phyloP scores from a whole-genome alignment of 106 monocot genomes.

The Allium sativum region DNA sequence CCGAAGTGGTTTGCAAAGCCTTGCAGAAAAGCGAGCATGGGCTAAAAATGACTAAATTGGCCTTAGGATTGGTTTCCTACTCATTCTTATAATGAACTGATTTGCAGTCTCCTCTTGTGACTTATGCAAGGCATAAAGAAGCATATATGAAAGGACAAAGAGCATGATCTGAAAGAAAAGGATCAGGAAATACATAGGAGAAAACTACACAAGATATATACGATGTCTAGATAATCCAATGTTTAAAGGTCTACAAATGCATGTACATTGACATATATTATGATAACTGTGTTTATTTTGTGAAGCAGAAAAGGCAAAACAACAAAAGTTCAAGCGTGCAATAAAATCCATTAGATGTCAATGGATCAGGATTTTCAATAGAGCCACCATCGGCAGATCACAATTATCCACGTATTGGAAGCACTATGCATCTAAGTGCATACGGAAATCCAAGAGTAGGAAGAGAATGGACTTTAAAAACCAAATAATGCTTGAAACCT shows the following conservation, averaged over 20 bases:
- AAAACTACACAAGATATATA: constrained; percentile 9
- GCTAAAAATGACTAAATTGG: no score
- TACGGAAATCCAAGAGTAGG: constrained; percentile 18
- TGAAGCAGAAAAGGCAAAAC: constrained; percentile 19
- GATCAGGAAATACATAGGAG: constrained; percentile 6
- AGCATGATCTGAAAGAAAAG: constrained; percentile 23
- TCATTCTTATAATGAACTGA: no score
- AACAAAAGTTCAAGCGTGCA: constrained; percentile 38
- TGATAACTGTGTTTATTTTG: no score
- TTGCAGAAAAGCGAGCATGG: no score
- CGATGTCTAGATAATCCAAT: constrained; percentile 19
- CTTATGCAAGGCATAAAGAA: constrained; percentile 32
- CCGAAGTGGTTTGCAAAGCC: no score
- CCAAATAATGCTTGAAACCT: constrained; percentile 1
- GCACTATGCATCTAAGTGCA: constrained; percentile 14
- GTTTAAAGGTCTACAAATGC: no score
- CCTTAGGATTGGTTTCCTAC: no score
- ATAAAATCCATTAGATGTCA: constrained; percentile 31
- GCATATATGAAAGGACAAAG: constrained; percentile 14
- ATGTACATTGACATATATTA: no score
- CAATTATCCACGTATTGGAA: constrained; percentile 14
- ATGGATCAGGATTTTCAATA: constrained; percentile 18
- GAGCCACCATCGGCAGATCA: constrained; percentile 20
- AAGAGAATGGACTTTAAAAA: constrained; percentile 10
- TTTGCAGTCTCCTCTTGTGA: no score